A percentile compares a stretch with the other conserved stretches of the same genome.
Evolutionary conservation across 2,329 filamentous ascomycete species (phyloP).

Genomic region (Colletotrichum sp.): DNA sequence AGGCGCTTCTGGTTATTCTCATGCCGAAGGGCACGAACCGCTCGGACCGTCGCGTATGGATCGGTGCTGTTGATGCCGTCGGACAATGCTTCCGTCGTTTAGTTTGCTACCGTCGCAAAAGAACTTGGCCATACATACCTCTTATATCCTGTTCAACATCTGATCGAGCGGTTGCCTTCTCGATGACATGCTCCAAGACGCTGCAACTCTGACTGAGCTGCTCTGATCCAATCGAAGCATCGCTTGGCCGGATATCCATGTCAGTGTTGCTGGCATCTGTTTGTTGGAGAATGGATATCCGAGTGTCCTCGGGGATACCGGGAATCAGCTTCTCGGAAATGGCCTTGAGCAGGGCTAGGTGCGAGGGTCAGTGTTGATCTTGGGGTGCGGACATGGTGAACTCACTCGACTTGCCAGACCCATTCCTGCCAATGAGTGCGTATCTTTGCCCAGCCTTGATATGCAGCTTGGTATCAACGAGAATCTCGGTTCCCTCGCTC

Average conservation of each 20-base stretch:
- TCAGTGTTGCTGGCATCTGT: constrained; percentile 49
- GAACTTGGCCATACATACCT: constrained; percentile 39
- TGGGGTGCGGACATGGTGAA: constrained; percentile 22
- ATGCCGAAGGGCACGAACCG: constrained; percentile 67
- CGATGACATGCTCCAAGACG: constrained; percentile 73
- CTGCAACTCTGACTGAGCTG: constrained; percentile 29
- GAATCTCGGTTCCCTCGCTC: constrained; percentile 65
- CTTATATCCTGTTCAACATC: constrained; percentile 66
- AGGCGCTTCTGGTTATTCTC: constrained; percentile 67
- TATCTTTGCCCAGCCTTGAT: constrained; percentile 78
- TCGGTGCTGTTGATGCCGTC: constrained; percentile 66
- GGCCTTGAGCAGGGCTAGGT: constrained; percentile 70
- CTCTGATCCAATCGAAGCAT: not conserved
- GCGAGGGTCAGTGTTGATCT: not conserved
- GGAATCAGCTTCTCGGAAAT: constrained; percentile 81
- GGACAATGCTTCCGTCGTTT: constrained; percentile 53
- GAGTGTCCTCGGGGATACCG: constrained; percentile 70
- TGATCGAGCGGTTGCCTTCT: constrained; percentile 61
- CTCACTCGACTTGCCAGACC: constrained; percentile 80
- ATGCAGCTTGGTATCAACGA: constrained; percentile 72
- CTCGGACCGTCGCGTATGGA: constrained; percentile 61
- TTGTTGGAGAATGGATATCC: constrained; percentile 74
- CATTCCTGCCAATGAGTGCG: constrained; percentile 81
- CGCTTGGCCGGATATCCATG: constrained; percentile 21
- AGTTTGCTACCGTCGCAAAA: not conserved